Evolutionary conservation across 257 asterid genomes (phyloP).

Genomic region (Thymus mandschuricus): DNA sequence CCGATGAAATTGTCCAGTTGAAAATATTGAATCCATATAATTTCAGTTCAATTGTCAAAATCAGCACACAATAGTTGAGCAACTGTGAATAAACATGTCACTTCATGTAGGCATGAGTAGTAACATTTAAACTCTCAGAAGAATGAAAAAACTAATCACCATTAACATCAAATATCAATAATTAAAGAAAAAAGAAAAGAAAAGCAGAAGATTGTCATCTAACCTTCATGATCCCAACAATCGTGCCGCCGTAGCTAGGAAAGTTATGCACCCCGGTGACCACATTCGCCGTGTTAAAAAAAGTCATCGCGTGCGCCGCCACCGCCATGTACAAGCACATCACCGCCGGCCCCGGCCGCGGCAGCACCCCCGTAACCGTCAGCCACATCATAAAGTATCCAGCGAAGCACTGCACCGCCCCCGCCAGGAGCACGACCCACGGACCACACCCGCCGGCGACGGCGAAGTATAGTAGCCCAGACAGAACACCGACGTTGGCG

Average conservation of each 20-base stretch:
- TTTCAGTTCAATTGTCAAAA: neutral
- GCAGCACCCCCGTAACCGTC: constrained; percentile 45
- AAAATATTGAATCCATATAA: neutral
- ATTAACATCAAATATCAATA: too few relatives aligned
- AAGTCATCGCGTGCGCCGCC: constrained; percentile 67
- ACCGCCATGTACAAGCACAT: constrained; percentile 57
- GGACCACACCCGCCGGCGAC: constrained; percentile 54
- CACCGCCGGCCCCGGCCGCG: constrained; percentile 40
- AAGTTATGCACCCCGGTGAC: constrained; percentile 65
- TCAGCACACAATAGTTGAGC: neutral
- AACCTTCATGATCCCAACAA: constrained; percentile 74
- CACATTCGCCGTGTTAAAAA: constrained; percentile 61
- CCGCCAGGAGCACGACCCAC: constrained; percentile 72
- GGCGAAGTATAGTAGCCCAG: constrained; percentile 81
- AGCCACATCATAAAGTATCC: constrained; percentile 86
- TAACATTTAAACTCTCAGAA: too few relatives aligned
- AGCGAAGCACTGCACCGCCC: constrained; percentile 76
- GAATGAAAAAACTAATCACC: too few relatives aligned
- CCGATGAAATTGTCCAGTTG: neutral
- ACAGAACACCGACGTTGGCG: constrained; percentile 78
- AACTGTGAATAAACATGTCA: too few relatives aligned
- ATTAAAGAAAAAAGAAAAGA: neutral
- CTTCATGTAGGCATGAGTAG: neutral
- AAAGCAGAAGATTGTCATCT: neutral
- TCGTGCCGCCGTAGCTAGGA: constrained; percentile 55